A percentile compares a stretch with the other conserved stretches of the same genome.
These are phyloP conservation scores for Fusarium multiceps DNA, from an alignment of 2,329 filamentous ascomycete species.

Conservation along the genomic window DNA sequence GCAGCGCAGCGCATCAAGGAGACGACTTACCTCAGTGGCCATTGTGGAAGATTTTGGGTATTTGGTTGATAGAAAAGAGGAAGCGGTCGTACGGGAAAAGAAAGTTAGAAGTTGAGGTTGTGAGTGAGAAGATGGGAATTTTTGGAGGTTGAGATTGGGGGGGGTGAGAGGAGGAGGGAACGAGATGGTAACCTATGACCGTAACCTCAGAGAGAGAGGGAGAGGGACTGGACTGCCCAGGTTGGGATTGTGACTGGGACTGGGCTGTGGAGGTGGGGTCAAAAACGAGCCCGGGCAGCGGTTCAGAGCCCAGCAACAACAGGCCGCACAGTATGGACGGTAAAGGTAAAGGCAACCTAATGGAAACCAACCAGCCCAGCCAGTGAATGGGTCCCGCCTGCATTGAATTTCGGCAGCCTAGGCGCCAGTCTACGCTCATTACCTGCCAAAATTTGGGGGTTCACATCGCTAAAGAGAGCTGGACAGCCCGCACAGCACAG, in stretches of 20 bases:
- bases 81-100: slow-evolving; percentile 39
- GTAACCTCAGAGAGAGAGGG: slow-evolving; percentile 24
- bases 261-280: slow-evolving; percentile 43
- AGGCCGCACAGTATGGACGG: slow-evolving; percentile 26
- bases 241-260: slow-evolving; percentile 19
- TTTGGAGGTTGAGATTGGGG: slow-evolving; percentile 46
- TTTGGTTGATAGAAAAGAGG: slow-evolving; percentile 37
- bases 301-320: slow-evolving; percentile 16
- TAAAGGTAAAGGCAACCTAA: background rate
- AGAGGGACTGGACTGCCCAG: slow-evolving; percentile 26
- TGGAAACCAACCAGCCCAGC: background rate
- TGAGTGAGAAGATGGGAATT: slow-evolving; percentile 39
- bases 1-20: slow-evolving; percentile 13
- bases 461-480: slow-evolving; percentile 1
- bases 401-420: slow-evolving; percentile 20
- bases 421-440: background rate
- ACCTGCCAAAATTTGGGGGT: background rate
- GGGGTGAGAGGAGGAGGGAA: slow-evolving; percentile 44
- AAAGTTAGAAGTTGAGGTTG: slow-evolving; percentile 30
- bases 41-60: slow-evolving; percentile 46
- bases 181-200: slow-evolving; percentile 18
- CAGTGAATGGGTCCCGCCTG: background rate
- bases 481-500: background rate
- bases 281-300: slow-evolving; percentile 8
- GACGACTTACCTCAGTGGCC: slow-evolving; percentile 51